Base-by-base conservation (phyloP, 768 basidiomycete species). In the Punctularia strigosozonata region DNA sequence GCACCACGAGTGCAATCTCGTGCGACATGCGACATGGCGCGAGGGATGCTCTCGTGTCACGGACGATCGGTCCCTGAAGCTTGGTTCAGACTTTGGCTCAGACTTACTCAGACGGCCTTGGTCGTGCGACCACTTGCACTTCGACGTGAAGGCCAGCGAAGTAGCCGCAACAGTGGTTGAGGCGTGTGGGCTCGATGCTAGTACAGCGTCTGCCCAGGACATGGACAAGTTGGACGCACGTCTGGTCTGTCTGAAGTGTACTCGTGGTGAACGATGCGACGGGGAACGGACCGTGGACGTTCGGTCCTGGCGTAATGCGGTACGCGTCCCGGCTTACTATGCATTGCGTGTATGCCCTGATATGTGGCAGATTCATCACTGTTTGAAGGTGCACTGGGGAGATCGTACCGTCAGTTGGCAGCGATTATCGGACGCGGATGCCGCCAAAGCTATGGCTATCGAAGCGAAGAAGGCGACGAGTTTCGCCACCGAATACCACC, bases 81-180 rank as follows among this genome's bases (percentile, higher is more conserved):
- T 42, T 21, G 41, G 41, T 6, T 19, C 25, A 14, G 33, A 18
- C 8, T 34, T 10, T 19, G 23, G 40, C 6, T 25, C 21, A 19
- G n/a, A 13, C 26, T 22, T 30, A 6, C 18, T 43, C 2, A 28
- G 40, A 19, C 42, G 20, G 40, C 7, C 20, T 20, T 44, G 43
- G 43, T 30, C 21, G n/a, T 15, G 0, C 24, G 33, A 44, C 10
- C 17, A 20, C 10, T 31, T 44, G 33, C 20, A 22, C 4, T 44
- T 44, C 43, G 43, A 44, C 6, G 25, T 38, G 21, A 44, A 44
- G 34, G 43, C 43, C 2, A 38, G 43, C 10, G 19, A 21, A 15
- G 40, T 40, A 6, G 43, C 36, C 7, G 22, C 6, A 12, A 44
- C 36, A 8, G 44, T 44, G 22, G 13, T 44, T 3, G 24, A 20